phyloP scores from a whole-genome alignment of 768 basidiomycete genomes.

The Artomyces pyxidatus region DNA sequence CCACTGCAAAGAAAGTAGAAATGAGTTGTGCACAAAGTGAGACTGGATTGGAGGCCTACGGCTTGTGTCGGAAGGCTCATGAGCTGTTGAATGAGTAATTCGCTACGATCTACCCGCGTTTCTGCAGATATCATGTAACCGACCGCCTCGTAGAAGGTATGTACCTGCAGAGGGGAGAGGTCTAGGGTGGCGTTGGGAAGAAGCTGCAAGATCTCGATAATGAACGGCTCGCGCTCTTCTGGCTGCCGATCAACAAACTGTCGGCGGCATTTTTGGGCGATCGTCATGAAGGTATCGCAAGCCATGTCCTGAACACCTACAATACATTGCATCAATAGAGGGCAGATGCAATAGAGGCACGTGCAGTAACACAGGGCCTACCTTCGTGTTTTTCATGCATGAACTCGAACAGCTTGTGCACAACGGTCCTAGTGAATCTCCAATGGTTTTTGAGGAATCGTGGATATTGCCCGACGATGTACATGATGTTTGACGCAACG shows the following conservation, averaged over 20 bases:
- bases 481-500: slow-evolving; percentile 94
- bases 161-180: slow-evolving; percentile 90
- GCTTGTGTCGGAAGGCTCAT: slow-evolving; percentile 98
- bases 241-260: slow-evolving; percentile 99
- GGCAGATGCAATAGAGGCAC: too few species aligned
- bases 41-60: slow-evolving; percentile 37
- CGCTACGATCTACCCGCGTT: slow-evolving; percentile 97
- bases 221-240: slow-evolving; percentile 94
- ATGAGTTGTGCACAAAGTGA: background rate
- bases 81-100: slow-evolving; percentile 85
- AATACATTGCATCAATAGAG: too few species aligned
- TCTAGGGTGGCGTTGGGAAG: slow-evolving; percentile 93
- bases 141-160: slow-evolving; percentile 98
- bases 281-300: slow-evolving; percentile 99
- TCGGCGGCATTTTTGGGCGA: slow-evolving; percentile 94
- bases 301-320: slow-evolving; percentile 99
- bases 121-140: slow-evolving; percentile 99
- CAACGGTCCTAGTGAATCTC: slow-evolving; percentile 99
- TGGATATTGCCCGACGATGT: slow-evolving; percentile 99
- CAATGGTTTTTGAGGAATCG: slow-evolving; percentile 99
- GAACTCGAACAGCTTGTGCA: slow-evolving; percentile 99
- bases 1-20: slow-evolving; percentile 53
- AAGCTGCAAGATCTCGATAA: slow-evolving; percentile 90
- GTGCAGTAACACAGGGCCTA: too few species aligned
- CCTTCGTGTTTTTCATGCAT: slow-evolving; percentile 99